A percentile compares a stretch with the other conserved stretches of the same genome.
phyloP scores from a whole-genome alignment of 2,329 filamentous ascomycete species.

The Scytalidium sp. region DNA sequence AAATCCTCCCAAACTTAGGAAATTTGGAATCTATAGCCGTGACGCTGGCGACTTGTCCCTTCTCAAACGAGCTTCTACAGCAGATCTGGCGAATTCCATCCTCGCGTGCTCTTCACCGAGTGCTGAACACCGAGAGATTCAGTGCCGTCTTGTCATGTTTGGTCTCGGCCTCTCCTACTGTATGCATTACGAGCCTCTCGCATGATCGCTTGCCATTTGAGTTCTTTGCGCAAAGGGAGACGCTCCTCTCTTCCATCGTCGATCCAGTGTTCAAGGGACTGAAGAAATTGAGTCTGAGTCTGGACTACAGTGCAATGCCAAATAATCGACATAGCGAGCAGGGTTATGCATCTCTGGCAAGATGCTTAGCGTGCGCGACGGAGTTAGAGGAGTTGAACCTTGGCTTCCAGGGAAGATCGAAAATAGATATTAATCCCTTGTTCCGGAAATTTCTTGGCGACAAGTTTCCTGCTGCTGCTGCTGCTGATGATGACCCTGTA shows the following conservation, averaged over 20 bases:
- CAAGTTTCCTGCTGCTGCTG: not conserved
- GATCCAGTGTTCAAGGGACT: constrained; percentile 12
- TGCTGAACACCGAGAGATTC: constrained; percentile 18
- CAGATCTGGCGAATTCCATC: constrained; percentile 23
- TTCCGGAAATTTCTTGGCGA: constrained; percentile 3
- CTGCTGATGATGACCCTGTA: not conserved
- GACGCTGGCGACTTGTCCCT: constrained; percentile 17
- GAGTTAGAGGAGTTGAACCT: constrained; percentile 13
- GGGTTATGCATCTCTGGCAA: constrained; percentile 14
- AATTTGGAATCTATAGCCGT: constrained; percentile 19
- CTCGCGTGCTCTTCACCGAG: constrained; percentile 16
- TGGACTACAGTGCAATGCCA: constrained; percentile 19
- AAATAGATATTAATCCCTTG: constrained; percentile 14
- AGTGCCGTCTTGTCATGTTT: constrained; percentile 15
- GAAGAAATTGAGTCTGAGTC: constrained; percentile 11
- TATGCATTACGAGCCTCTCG: constrained; percentile 12
- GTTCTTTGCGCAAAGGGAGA: constrained; percentile 20
- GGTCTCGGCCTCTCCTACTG: constrained; percentile 3
- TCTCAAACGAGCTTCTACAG: constrained; percentile 14
- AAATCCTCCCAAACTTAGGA: constrained; percentile 13
- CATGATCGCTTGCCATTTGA: constrained; percentile 27
- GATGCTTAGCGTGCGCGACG: constrained; percentile 12
- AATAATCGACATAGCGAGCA: constrained; percentile 10
- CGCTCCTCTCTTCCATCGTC: constrained; percentile 9
- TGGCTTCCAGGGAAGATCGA: constrained; percentile 13